Base-by-base conservation (phyloP, 148 eudicot species). In the Hydrangea macrophylla region DNA sequence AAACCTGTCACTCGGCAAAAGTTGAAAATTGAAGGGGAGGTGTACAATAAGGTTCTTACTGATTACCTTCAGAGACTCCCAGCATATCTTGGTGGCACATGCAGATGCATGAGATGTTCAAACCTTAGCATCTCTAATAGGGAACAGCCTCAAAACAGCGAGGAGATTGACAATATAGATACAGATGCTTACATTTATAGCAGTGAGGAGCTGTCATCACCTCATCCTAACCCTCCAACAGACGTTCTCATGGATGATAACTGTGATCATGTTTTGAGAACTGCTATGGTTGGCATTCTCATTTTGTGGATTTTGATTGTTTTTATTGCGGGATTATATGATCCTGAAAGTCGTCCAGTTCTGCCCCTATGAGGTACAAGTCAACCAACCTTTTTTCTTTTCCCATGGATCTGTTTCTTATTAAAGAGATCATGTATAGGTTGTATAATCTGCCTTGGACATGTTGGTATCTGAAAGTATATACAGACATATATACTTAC, bases 1-100 rank as follows among this genome's bases (percentile, higher is more conserved):
- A 93, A 85, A 26, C 96, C 98, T 32, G 74, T 62, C 62, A 93
- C 98, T 31, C 80, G 81, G 36, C 86, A 79, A 57, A 90, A 90
- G 76, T 62, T 93, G 75, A 83, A 83, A 78, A 75, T 93, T 60
- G 73, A 76, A 20, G 95, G 96, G 58, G 75, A 78, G 32, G 72
- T 67, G 63, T 88, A 90, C 70, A 77, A 65, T 7, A 79, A 75
- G 69, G 65, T 75, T 74, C 90, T 88, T 51, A 64, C 65, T 24
- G 90, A 86, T 74, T 70, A 78, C 67, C 75, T 90, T 39, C 72
- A 83, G 63, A 73, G 80, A 26, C 76, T 90, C 54, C 96, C 96
- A 39, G 68, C 86, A 37, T 90, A 79, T 82, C 89, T 93, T 55
- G 98, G 95, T 48, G 92, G 90, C 58, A 65, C 40, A 59, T 93